Base-by-base conservation (phyloP, 1,284 basidiomycete species). In the Lentinus polychrous region DNA sequence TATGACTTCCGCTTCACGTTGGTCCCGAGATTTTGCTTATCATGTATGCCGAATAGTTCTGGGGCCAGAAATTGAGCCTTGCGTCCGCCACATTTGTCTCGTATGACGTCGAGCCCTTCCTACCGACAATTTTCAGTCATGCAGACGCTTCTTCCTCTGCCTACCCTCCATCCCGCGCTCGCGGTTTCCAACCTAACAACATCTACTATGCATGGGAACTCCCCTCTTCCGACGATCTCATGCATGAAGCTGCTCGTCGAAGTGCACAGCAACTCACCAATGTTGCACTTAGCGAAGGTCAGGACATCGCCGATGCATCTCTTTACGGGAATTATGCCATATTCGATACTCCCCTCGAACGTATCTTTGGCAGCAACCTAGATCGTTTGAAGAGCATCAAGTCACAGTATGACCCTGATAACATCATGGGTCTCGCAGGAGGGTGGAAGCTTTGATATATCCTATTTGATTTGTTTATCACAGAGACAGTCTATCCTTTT, bases 381-480 rank as follows among this genome's bases (percentile, higher is more conserved):
- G 55, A 58, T 5, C 60, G 53, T 39, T 52, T 82, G 53, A 52
- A 60, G 45, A 54, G 46, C 7, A 60, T 79, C 18, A 77, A 73
- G 59, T 58, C 53, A 8, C 49, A 49, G 44, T 67, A 74, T 46
- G 80, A 83, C 51, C 78, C 76, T 0, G 45, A 58, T 6, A 69
- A 75, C 50, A 65, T 81, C 22, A 83, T 83, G 78, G 69, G 64
- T 11, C 71, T 80, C n/a, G 67, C 78, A 12, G 80, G 79, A 4
- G 80, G 79, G 3, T 80, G 60, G 58, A 68, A 68, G 57, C 55
- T 67, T 18, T 60, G 45, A 53, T 43, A 32, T n/a, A n/a, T n/a
- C 12, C 12, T n/a, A 14, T 27, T 37, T 37, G n/a, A 20, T 37
- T 37, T 27, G 27, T 27, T 5, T 27, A 27, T 10, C 27, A 5